These are phyloP conservation scores for Apiosordaria backusii DNA, from an alignment of 495 filamentous ascomycete species.

Conservation along the genomic window DNA sequence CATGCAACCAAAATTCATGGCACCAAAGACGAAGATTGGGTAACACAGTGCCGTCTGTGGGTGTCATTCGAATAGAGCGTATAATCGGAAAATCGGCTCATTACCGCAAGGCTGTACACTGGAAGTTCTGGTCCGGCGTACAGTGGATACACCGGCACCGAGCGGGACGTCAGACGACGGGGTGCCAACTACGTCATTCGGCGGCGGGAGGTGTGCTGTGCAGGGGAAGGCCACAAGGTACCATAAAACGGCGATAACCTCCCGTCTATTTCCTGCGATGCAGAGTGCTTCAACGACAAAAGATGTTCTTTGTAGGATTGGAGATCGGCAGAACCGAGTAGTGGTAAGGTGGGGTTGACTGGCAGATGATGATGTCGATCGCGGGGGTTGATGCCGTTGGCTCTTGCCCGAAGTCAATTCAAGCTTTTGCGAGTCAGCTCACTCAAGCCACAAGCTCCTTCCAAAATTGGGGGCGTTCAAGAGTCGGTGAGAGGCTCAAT, in stretches of 20 bases:
- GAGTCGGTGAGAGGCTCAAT: not conserved
- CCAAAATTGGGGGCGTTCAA: not conserved
- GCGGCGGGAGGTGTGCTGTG: not conserved
- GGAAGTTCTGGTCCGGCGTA: too few species aligned
- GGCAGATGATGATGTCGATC: constrained; percentile 3
- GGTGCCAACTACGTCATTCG: not conserved
- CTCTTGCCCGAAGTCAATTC: not conserved
- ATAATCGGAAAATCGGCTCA: not conserved
- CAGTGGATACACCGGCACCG: not conserved
- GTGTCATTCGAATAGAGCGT: not conserved
- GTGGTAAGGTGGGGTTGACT: not conserved
- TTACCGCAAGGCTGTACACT: too few species aligned
- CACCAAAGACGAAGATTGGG: not conserved
- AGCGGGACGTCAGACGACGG: not conserved
- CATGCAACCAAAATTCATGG: not conserved
- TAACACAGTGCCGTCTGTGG: not conserved
- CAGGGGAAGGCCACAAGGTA: not conserved
- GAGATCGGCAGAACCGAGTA: not conserved
- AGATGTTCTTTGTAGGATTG: not conserved
- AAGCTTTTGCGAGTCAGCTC: not conserved
- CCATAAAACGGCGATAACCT: not conserved
- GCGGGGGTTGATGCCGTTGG: not conserved
- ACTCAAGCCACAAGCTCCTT: not conserved
- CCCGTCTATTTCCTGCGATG: not conserved
- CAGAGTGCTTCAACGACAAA: not conserved